Evolutionary conservation across 1,139 yeast species (phyloP), one percentile per base, ranked within the genome.

Genomic region (Diutina scorzettiae): DNA sequence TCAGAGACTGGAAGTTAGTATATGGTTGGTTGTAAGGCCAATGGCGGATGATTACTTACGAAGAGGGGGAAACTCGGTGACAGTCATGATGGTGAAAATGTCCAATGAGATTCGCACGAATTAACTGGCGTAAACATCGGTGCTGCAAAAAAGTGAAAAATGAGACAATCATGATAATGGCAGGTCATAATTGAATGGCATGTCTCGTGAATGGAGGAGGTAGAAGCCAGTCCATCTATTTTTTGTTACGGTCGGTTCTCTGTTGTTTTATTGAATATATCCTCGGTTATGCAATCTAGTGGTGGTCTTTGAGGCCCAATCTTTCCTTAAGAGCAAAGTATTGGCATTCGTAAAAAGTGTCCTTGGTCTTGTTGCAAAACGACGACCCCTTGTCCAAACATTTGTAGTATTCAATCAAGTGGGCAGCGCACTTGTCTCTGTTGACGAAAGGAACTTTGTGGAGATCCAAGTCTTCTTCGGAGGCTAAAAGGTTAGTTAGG

Each of bases 1-100:
- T 81, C 85, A 44, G 87, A 72, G 52, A 84, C 89, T 78, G 53
- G 33, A 31, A 4, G 50, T 47, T 46, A 48, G 51, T 25, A 37
- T 17, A 14, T n/a, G n/a, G n/a, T n/a, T n/a, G n/a, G 30, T 5
- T n/a, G n/a, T 24, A n/a, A n/a, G n/a, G n/a, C n/a, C n/a, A n/a
- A n/a, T n/a, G n/a, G n/a, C n/a, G n/a, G n/a, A n/a, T n/a, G n/a
- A n/a, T n/a, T n/a, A 68, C 73, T 51, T 68, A 68, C 73, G 73
- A 58, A 69, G 72, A 48, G 73, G 73, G 51, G 74, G 74, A 53
- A 67, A 69, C 49, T 69, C 69, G 27, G 72, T 68, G 45, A 69
- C 70, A 41, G 71, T 55, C 73, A 68, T 65, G 41, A 40, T 45
- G 19, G 28, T 27, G n/a, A 5, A 27, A 43, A 42, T 45, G 49